phyloP scores from a whole-genome alignment of 202 grass and related monocot species.

The Saccharum hybrid region DNA sequence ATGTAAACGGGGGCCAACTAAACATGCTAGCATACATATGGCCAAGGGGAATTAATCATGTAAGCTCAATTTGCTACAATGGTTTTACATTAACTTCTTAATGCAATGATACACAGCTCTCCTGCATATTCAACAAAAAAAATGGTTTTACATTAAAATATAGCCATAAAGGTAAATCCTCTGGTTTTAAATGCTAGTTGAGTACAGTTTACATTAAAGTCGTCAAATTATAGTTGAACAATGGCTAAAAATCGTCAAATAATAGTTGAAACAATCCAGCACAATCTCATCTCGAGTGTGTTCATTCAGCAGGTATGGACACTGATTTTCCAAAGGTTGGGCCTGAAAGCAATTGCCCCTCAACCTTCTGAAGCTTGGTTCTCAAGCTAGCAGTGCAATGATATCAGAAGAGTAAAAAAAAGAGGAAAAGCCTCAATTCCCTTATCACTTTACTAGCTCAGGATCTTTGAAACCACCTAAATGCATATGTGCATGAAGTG shows the following conservation, averaged over 20 bases:
- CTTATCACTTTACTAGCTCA: background rate
- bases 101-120: background rate
- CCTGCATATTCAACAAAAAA: background rate
- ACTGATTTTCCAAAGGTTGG: background rate
- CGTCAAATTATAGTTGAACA: too few species aligned
- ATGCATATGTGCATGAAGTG: background rate
- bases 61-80: background rate
- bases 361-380: background rate
- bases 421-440: background rate
- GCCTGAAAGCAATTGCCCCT: background rate
- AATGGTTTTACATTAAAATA: constrained; percentile 3
- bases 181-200: constrained; percentile 15
- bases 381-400: background rate
- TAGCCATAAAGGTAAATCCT: constrained; percentile 9
- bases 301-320: background rate
- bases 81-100: constrained; percentile 9
- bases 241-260: too few species aligned
- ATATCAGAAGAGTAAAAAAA: background rate
- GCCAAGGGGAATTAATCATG: constrained; percentile 17
- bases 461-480: background rate
- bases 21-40: constrained; percentile 34
- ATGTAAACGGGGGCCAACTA: background rate
- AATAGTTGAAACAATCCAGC: background rate
- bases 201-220: constrained; percentile 30
- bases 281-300: background rate